Evolutionary conservation across 768 basidiomycete species (phyloP).

Genomic region (Clathrus columnatus): DNA sequence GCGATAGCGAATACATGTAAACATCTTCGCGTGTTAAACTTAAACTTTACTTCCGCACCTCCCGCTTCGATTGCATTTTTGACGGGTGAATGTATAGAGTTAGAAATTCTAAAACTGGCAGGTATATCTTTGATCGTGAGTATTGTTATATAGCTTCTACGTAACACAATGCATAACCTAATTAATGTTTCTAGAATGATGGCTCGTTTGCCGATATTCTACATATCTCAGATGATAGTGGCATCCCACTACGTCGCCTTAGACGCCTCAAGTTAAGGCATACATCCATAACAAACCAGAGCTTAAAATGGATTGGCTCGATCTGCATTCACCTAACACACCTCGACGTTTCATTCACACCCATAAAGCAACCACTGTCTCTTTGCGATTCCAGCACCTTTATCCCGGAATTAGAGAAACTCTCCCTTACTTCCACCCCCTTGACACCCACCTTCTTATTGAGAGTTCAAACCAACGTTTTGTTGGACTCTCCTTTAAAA

Average conservation of each 20-base stretch:
- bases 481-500: conserved; percentile 23
- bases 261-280: conserved; percentile 53
- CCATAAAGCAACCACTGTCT: conserved; percentile 31
- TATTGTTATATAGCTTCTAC: not conserved
- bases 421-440: conserved; percentile 54
- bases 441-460: conserved; percentile 46
- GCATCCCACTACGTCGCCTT: conserved; percentile 31
- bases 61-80: conserved; percentile 40
- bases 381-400: conserved; percentile 6
- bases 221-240: conserved; percentile 14
- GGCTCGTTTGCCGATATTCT: conserved; percentile 41
- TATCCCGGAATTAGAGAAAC: conserved; percentile 38
- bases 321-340: conserved; percentile 43
- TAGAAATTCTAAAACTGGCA: conserved; percentile 55
- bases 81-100: conserved; percentile 28
- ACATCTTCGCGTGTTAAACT: conserved; percentile 38
- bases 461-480: conserved; percentile 30
- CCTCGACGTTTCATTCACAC: conserved; percentile 61
- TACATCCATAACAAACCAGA: conserved; percentile 40
- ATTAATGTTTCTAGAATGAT: conserved; percentile 39
- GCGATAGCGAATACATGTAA: conserved; percentile 35
- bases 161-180: not conserved
- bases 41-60: conserved; percentile 51
- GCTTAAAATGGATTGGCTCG: conserved; percentile 33
- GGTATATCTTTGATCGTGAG: conserved; percentile 54